Evolutionary conservation across 352 stramenopile genomes (phyloP).

Genomic region (Phytophthora uliginosa): DNA sequence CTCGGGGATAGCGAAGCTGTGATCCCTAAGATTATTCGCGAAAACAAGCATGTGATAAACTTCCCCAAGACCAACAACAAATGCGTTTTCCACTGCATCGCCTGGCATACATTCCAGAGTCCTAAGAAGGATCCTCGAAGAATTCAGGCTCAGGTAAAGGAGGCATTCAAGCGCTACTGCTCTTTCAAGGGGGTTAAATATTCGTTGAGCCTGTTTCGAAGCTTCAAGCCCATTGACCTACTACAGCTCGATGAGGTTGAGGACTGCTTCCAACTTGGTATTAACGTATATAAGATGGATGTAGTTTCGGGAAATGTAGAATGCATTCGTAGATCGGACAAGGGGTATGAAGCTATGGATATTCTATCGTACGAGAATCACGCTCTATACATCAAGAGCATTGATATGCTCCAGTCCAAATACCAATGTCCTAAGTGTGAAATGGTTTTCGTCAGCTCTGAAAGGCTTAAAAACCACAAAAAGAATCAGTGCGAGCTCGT

Average conservation of each 20-base stretch:
- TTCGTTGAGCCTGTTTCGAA: not conserved
- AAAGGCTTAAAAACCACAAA: constrained; percentile 9
- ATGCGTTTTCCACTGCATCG: constrained; percentile 14
- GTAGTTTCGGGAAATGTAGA: not conserved
- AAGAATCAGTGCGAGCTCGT: no score
- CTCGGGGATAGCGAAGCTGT: constrained; percentile 17
- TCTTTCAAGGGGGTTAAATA: constrained; percentile 12
- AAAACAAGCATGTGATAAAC: constrained; percentile 13
- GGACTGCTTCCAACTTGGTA: not conserved
- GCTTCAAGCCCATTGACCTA: constrained; percentile 16
- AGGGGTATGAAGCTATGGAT: no score
- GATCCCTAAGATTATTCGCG: constrained; percentile 6
- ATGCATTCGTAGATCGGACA: no score
- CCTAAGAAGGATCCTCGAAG: not conserved
- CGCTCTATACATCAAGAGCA: no score
- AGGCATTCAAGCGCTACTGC: constrained; percentile 3
- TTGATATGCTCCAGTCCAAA: not conserved
- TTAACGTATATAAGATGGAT: constrained; percentile 15
- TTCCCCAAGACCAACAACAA: constrained; percentile 23
- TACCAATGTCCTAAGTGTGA: constrained; percentile 17
- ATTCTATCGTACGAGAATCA: no score
- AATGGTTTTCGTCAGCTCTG: not conserved
- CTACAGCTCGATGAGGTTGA: constrained; percentile 17
- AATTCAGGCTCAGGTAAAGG: constrained; percentile 1
- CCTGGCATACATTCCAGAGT: not conserved